Conservation (phyloP, 2,329 filamentous ascomycete species). For the Aspergillus calidoustus region DNA sequence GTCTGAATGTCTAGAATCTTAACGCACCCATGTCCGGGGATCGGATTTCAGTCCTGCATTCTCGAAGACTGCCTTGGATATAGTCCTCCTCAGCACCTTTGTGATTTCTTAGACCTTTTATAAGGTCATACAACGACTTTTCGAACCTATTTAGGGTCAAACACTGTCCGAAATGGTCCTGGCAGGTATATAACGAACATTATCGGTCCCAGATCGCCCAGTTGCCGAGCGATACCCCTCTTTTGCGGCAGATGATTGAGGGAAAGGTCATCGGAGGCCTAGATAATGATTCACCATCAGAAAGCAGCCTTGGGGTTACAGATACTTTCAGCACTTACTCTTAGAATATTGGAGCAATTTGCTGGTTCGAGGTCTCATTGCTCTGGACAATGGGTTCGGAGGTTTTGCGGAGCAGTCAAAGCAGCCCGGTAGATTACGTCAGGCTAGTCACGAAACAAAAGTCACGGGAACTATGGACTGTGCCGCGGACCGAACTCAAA, state of each 20-base stretch:
- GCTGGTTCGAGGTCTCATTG: background rate
- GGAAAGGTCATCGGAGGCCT: too few relatives aligned
- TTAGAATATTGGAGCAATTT: background rate
- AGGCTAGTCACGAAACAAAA: background rate
- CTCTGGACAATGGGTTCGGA: background rate
- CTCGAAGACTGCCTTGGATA: constrained; percentile 88
- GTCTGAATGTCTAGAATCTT: constrained; percentile 17
- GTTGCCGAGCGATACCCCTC: background rate
- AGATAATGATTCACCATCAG: too few relatives aligned
- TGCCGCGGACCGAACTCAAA: too few relatives aligned
- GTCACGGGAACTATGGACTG: constrained; percentile 15
- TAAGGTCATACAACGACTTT: constrained; percentile 98
- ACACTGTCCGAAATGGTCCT: background rate
- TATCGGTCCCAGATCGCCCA: background rate
- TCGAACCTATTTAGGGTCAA: constrained; percentile 77
- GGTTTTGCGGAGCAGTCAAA: background rate
- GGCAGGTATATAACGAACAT: constrained; percentile 17
- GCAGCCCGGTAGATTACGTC: constrained; percentile 1
- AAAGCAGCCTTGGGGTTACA: background rate
- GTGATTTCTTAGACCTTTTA: constrained; percentile 90
- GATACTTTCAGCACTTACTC: background rate
- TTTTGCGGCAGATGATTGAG: too few relatives aligned
- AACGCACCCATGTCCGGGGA: constrained; percentile 85
- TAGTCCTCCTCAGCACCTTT: constrained; percentile 95
- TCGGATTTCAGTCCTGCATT: constrained; percentile 92